A percentile compares a stretch with the other conserved stretches of the same genome.
These are phyloP conservation scores for Amanita subjunquillea DNA, from an alignment of 768 basidiomycete species.

Conservation along the genomic window DNA sequence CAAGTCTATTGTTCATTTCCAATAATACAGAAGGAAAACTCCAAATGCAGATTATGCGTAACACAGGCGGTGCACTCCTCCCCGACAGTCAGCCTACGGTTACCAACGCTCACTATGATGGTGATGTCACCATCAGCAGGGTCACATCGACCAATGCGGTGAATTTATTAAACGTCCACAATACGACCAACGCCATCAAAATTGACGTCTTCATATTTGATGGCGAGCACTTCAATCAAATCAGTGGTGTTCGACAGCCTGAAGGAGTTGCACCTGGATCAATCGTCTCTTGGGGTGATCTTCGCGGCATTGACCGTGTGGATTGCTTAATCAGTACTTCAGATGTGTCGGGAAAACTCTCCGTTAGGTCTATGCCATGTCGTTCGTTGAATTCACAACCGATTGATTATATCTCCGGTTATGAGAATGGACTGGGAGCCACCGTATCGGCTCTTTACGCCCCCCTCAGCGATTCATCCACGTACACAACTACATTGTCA, in stretches of 20 bases:
- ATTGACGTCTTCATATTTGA: neutral
- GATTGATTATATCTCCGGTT: neutral
- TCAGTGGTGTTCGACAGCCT: too few relatives aligned
- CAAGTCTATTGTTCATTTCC: neutral
- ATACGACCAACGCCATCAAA: too few relatives aligned
- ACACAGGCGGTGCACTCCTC: neutral
- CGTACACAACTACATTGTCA: neutral
- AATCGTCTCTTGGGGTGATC: neutral
- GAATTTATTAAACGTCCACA: too few relatives aligned
- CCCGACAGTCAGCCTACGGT: neutral
- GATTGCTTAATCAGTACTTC: neutral
- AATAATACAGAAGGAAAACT: neutral
- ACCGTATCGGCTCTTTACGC: neutral
- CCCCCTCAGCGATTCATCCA: neutral
- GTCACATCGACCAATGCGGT: neutral
- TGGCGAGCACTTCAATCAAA: neutral
- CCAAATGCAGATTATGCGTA: neutral
- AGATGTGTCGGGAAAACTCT: too few relatives aligned
- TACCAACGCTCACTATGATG: neutral
- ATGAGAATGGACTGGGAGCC: neutral
- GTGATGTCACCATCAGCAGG: neutral
- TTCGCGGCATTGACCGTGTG: neutral
- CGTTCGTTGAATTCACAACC: neutral
- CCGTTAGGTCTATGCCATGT: too few relatives aligned
- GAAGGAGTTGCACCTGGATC: too few relatives aligned